Conservation (phyloP, 192 early-diverging fungal genomes). For the Rhizophagus clarus region DNA sequence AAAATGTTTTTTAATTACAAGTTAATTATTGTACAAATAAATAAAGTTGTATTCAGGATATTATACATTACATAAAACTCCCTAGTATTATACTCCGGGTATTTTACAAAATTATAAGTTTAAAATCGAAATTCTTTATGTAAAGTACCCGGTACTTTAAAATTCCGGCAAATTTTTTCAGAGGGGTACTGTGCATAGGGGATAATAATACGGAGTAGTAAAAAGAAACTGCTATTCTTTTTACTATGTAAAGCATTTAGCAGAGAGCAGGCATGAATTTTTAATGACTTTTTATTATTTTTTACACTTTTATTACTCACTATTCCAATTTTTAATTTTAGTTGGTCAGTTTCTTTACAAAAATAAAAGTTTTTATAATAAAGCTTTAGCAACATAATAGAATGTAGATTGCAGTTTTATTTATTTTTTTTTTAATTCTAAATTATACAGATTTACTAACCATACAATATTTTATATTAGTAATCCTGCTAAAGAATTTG, state of each 20-base stretch:
- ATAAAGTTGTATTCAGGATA: no score
- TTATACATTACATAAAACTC: no score
- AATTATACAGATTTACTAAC: neutral
- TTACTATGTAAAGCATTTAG: neutral
- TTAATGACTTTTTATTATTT: neutral
- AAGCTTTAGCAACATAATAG: neutral
- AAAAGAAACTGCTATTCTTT: constrained; percentile 10
- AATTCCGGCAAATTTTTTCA: no score
- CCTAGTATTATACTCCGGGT: no score
- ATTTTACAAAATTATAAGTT: no score
- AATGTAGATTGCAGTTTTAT: constrained; percentile 16
- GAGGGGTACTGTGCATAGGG: no score
- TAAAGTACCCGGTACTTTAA: no score
- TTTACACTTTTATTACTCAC: neutral
- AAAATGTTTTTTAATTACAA: no score
- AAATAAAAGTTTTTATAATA: neutral
- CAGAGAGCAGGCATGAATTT: constrained; percentile 6
- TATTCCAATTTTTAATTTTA: neutral
- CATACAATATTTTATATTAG: neutral
- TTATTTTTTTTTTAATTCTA: constrained; percentile 6
- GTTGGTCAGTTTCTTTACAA: neutral
- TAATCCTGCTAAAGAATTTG: neutral
- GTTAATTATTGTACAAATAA: no score
- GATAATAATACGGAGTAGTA: neutral
- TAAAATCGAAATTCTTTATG: no score